Evolutionary conservation across 2,329 filamentous ascomycete genomes (phyloP), one percentile per base, ranked within the genome.

Genomic region (Daldinia sp.): DNA sequence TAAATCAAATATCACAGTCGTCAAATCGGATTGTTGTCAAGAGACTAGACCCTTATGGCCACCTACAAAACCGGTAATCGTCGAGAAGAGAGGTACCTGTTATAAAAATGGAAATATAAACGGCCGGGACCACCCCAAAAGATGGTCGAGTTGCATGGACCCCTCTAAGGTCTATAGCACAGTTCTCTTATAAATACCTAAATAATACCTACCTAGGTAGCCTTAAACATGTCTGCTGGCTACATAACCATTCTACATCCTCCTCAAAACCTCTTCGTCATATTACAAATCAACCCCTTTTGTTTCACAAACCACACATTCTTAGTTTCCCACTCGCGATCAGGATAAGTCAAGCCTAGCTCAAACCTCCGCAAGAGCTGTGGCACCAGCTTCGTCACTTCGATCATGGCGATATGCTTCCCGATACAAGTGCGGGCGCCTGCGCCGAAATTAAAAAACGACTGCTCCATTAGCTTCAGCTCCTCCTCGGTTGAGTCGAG

Each of bases 311-410:
- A 21, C 39, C 39, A 43, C 13, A 43, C 21, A 25, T 43, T 43
- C 13, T n/a, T 43, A 43, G 13, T 15, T 21, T 43, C 3, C 39
- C 39, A 43, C 39, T 43, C 39, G 13, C 39, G 39, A 8, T 43
- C 39, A 9, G 39, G 39, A n/a, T 43, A 48, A 9, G 45, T 29
- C 27, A 48, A 27, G n/a, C 7, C 11, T 15, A 53, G 4, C 34
- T 53, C 50, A 10, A 53, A 53, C 27, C 50, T 41, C n/a, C 50
- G 21, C 10, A 53, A 25, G n/a, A 53, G 7, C 21, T 55, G 51
- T 4, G 62, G 58, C 7, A 64, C 51, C 17, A 64, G 15, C 27
- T 64, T 64, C 45, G 58, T 61, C 45, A 64, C 61, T 43, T 64
- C 58, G 50, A 64, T 61, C 10, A 52, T 30, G 23, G 53, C 58